Conservation (phyloP, 108 stramenopile species). For the Bacterosira constricta region DNA sequence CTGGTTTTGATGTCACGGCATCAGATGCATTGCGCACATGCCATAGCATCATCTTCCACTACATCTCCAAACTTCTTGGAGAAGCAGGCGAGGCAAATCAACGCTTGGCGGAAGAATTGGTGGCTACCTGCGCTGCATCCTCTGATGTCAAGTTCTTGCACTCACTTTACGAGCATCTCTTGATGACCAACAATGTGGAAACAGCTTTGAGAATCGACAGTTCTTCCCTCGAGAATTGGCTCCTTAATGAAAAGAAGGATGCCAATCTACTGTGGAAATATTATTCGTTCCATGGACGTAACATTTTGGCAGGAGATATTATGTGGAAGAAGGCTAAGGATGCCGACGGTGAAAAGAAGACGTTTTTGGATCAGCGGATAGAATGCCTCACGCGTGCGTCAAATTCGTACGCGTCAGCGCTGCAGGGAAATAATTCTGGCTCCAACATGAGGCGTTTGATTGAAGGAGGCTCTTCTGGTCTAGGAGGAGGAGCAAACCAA, state of each 20-base stretch:
- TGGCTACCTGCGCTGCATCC: constrained; percentile 65
- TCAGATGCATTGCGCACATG: constrained; percentile 77
- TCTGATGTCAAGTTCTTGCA: constrained; percentile 67
- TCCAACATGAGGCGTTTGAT: neutral
- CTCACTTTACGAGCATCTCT: constrained; percentile 66
- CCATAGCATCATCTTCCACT: constrained; percentile 73
- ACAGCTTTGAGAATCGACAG: constrained; percentile 72
- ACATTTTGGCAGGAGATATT: constrained; percentile 69
- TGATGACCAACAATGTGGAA: constrained; percentile 63
- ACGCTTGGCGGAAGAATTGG: constrained; percentile 58
- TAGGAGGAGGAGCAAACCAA: neutral
- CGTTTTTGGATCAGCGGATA: constrained; percentile 65
- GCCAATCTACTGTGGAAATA: constrained; percentile 68
- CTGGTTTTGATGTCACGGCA: constrained; percentile 62
- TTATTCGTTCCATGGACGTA: constrained; percentile 67
- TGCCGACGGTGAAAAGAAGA: constrained; percentile 21
- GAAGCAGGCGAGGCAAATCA: constrained; percentile 30
- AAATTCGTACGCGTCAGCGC: constrained; percentile 57
- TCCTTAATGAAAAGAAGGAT: constrained; percentile 55
- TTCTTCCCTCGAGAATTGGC: constrained; percentile 72
- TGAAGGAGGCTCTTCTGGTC: constrained; percentile 2
- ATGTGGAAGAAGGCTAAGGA: constrained; percentile 57
- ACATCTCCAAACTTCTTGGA: constrained; percentile 63
- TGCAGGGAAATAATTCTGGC: constrained; percentile 9
- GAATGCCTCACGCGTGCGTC: constrained; percentile 70